These are phyloP conservation scores for Yamadazyma spencermartinsiae DNA, from an alignment of 1,139 yeast species.

Conservation along the genomic window DNA sequence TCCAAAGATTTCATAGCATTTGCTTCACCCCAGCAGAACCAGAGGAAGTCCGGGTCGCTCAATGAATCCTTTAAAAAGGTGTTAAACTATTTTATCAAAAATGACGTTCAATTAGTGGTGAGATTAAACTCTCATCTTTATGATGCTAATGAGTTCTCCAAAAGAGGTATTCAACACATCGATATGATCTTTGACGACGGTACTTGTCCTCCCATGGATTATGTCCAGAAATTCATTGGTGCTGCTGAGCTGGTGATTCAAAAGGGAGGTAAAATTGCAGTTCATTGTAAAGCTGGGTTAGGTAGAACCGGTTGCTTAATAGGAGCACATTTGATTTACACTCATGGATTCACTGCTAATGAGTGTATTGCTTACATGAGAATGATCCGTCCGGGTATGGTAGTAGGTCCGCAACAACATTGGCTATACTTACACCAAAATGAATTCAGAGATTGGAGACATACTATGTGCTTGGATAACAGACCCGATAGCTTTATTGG, in stretches of 20 bases:
- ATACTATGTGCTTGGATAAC: constrained; percentile 81
- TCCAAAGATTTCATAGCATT: constrained; percentile 95
- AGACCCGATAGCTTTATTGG: constrained; percentile 73
- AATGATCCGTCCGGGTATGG: constrained; percentile 98
- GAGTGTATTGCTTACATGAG: constrained; percentile 97
- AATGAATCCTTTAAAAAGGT: constrained; percentile 81
- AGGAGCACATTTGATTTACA: constrained; percentile 94
- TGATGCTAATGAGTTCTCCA: constrained; percentile 79
- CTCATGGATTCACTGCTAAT: constrained; percentile 94
- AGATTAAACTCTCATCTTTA: constrained; percentile 89
- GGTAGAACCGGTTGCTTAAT: constrained; percentile 97
- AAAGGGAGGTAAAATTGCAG: constrained; percentile 91
- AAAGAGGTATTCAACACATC: constrained; percentile 80
- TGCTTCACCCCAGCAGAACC: constrained; percentile 90
- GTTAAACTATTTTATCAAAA: constrained; percentile 66
- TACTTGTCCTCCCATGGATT: constrained; percentile 93
- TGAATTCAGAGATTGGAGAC: constrained; percentile 94
- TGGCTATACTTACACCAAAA: constrained; percentile 96
- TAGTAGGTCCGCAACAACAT: constrained; percentile 98
- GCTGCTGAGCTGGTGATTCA: constrained; percentile 87
- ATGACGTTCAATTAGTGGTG: constrained; percentile 84
- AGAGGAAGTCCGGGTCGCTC: constrained; percentile 44
- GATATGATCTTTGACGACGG: constrained; percentile 98
- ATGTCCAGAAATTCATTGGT: constrained; percentile 88
- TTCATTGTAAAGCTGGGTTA: constrained; percentile 96